Conservation (phyloP, 1,139 yeast species). For the Casaregolazyma lundiana region DNA sequence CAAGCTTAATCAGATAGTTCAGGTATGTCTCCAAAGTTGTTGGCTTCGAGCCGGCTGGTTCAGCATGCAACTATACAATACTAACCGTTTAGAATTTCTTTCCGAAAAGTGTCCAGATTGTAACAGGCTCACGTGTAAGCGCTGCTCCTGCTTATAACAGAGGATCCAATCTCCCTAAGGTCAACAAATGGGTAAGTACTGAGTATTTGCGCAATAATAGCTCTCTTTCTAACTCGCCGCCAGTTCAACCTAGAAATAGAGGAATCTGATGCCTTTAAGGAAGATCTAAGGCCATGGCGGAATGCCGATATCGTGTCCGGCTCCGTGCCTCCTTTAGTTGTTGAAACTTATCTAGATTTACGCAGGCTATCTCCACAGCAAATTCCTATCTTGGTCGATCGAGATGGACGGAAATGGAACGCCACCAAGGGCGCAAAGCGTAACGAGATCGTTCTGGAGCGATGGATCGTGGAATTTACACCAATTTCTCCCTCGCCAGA, state of each 20-base stretch:
- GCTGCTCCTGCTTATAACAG: conserved; percentile 21
- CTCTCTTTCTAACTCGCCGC: conserved; percentile 6
- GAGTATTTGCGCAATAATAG: not conserved
- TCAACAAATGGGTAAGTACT: conserved; percentile 33
- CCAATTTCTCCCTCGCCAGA: conserved; percentile 31
- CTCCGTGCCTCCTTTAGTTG: conserved; percentile 67
- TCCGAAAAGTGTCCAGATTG: conserved; percentile 62
- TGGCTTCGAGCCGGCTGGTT: not conserved
- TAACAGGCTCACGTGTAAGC: conserved; percentile 39
- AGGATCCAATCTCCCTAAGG: conserved; percentile 24
- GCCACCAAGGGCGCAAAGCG: conserved; percentile 53
- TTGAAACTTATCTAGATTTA: conserved; percentile 79
- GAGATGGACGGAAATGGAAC: conserved; percentile 44
- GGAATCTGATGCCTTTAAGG: conserved; percentile 45
- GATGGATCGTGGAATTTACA: conserved; percentile 87
- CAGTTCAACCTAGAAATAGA: conserved; percentile 66
- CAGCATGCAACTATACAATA: not conserved
- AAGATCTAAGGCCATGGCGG: conserved; percentile 62
- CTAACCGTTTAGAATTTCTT: conserved; percentile 51
- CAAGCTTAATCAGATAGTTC: conserved; percentile 37
- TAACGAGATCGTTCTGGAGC: conserved; percentile 78
- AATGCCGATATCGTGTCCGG: conserved; percentile 25
- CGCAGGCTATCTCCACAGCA: conserved; percentile 57
- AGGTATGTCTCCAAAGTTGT: conserved; percentile 28
- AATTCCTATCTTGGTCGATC: conserved; percentile 55